Conservation (phyloP, 225 moss, liverwort and hornwort species). For the Pleurozium schreberi region DNA sequence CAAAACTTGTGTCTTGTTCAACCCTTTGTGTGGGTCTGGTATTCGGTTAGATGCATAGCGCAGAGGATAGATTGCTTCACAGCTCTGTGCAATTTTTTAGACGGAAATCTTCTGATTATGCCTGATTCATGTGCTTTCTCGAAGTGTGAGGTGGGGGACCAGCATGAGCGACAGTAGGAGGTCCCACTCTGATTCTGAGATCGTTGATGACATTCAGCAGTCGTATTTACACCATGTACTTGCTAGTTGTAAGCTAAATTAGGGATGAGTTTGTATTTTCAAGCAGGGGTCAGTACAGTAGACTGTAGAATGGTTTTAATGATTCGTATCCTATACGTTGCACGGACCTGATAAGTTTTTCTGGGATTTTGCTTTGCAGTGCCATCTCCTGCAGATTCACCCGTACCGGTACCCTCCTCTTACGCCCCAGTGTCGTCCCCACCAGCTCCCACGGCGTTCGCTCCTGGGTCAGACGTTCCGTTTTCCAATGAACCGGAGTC, state of each 20-base stretch:
- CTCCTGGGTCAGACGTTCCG: background rate
- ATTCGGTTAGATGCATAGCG: too few species aligned
- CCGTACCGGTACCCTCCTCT: background rate
- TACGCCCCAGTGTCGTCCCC: background rate
- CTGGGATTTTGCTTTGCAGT: background rate
- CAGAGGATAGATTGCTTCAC: too few species aligned
- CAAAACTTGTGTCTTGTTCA: background rate
- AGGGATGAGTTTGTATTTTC: too few species aligned
- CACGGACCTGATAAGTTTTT: background rate
- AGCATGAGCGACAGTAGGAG: too few species aligned
- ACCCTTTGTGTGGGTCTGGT: background rate
- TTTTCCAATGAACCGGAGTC: background rate
- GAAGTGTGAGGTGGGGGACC: too few species aligned
- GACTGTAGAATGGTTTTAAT: too few species aligned
- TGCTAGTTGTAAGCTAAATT: background rate
- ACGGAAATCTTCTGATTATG: background rate
- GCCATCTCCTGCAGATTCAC: background rate
- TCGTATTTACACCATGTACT: background rate
- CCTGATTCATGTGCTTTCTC: background rate
- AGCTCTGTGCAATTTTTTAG: background rate
- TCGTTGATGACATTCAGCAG: too few species aligned
- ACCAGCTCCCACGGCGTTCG: background rate
- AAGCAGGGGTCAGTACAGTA: background rate
- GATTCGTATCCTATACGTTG: rapidly evolving
- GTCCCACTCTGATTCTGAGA: too few species aligned